phyloP scores from a whole-genome alignment of 305 asterid species.

The Lippia alba region DNA sequence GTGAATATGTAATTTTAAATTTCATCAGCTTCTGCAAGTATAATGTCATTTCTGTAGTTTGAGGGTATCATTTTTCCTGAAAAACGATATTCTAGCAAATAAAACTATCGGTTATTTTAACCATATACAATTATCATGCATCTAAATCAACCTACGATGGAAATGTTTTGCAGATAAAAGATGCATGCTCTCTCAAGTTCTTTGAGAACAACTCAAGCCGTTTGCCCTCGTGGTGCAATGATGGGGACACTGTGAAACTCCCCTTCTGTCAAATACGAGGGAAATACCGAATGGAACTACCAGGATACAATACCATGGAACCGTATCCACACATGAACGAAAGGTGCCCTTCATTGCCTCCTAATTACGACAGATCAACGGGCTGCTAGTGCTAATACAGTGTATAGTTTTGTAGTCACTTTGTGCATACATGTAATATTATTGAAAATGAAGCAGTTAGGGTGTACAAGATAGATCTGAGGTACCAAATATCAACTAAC shows the following conservation, averaged over 20 bases:
- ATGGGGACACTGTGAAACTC: constrained; percentile 53
- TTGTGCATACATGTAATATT: constrained; percentile 26
- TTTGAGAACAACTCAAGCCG: constrained; percentile 60
- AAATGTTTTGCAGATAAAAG: constrained; percentile 55
- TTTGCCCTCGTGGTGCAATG: constrained; percentile 68
- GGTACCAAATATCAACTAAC: too few species aligned
- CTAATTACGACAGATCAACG: constrained; percentile 60
- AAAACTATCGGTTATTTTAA: neutral
- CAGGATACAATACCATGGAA: constrained; percentile 76
- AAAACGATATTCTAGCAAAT: too few species aligned
- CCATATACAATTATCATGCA: neutral
- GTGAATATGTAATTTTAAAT: too few species aligned
- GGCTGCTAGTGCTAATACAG: constrained; percentile 55
- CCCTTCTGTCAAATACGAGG: constrained; percentile 87
- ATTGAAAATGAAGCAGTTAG: neutral
- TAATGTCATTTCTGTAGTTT: too few species aligned
- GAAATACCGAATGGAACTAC: constrained; percentile 84
- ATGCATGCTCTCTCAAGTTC: constrained; percentile 62
- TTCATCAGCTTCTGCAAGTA: too few species aligned
- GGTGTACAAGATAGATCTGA: too few species aligned
- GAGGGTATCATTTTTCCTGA: too few species aligned
- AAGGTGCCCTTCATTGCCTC: constrained; percentile 86
- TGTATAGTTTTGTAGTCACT: constrained; percentile 9
- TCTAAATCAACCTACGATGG: constrained; percentile 10
- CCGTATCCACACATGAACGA: constrained; percentile 90